Conservation (phyloP, 2,329 filamentous ascomycete genomes). For the Penicillium digitatum region DNA sequence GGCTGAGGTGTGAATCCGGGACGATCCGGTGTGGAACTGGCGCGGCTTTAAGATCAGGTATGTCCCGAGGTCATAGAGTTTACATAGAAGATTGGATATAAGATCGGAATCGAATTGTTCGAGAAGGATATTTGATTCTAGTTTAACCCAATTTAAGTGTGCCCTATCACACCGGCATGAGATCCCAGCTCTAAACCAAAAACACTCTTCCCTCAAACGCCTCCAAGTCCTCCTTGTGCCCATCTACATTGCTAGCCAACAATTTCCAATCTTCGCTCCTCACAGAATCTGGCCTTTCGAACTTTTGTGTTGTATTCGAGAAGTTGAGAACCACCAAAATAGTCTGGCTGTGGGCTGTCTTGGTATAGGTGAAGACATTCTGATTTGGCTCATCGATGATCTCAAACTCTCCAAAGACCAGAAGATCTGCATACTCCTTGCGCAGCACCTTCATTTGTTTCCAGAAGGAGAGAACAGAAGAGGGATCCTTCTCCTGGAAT, state of each 20-base stretch:
- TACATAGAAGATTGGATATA: background rate
- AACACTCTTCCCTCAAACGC: slow-evolving; percentile 37
- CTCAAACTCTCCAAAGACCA: slow-evolving; percentile 47
- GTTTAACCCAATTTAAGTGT: background rate
- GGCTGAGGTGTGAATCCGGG: background rate
- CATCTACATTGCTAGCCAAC: slow-evolving; percentile 23
- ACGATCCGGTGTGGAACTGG: background rate
- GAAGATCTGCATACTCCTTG: slow-evolving; percentile 54
- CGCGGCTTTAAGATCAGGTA: background rate
- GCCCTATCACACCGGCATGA: background rate
- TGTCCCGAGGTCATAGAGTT: too few relatives aligned
- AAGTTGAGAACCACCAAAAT: slow-evolving; percentile 19
- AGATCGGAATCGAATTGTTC: background rate
- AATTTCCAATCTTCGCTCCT: slow-evolving; percentile 15
- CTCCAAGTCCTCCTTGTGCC: slow-evolving; percentile 21
- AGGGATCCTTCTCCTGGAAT: slow-evolving; percentile 46
- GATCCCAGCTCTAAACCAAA: slow-evolving; percentile 9
- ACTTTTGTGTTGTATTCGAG: slow-evolving; percentile 4
- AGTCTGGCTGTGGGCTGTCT: background rate
- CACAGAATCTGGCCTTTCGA: background rate
- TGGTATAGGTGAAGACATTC: slow-evolving; percentile 24
- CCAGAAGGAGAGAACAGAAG: slow-evolving; percentile 59
- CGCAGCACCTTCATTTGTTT: slow-evolving; percentile 44
- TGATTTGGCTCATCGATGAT: slow-evolving; percentile 7
- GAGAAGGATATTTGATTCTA: background rate